Percentiles rank a stretch among this genome's conserved stretches.
Conservation (phyloP, 345 rosid species). For the Ricinus communis region DNA sequence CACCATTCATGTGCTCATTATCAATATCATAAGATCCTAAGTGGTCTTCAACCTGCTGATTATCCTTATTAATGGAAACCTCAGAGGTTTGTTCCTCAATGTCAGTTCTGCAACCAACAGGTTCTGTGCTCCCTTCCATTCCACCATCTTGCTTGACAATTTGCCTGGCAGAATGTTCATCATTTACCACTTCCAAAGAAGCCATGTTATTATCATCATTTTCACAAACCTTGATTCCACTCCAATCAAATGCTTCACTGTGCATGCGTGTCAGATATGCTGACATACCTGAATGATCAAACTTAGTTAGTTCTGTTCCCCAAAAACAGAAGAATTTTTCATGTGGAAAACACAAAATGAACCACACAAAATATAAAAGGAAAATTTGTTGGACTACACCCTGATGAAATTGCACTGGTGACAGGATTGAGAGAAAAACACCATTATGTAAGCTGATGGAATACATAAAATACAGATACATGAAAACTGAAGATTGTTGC, state of each 20-base stretch:
- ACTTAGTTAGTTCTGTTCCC: background rate
- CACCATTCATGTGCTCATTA: slow-evolving; percentile 27
- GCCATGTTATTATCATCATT: slow-evolving; percentile 33
- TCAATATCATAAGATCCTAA: slow-evolving; percentile 17
- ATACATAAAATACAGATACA: background rate
- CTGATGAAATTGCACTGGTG: background rate
- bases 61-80: slow-evolving; percentile 23
- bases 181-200: slow-evolving; percentile 43
- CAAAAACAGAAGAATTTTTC: background rate
- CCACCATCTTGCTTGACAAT: slow-evolving; percentile 37
- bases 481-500: too few species aligned
- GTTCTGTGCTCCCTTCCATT: slow-evolving; percentile 30
- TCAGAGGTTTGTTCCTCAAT: slow-evolving; percentile 33
- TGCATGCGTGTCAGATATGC: slow-evolving; percentile 55
- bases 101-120: slow-evolving; percentile 28
- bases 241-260: slow-evolving; percentile 60
- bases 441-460: background rate
- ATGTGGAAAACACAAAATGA: background rate
- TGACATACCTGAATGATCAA: slow-evolving; percentile 65
- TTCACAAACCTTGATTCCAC: slow-evolving; percentile 52
- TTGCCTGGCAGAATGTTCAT: slow-evolving; percentile 40
- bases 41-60: slow-evolving; percentile 25
- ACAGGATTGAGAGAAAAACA: background rate
- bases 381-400: background rate
- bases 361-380: background rate